A percentile compares a stretch with the other conserved stretches of the same genome.
Evolutionary conservation across 257 asterid species (phyloP).

Genomic region (Solanum bukasovii): DNA sequence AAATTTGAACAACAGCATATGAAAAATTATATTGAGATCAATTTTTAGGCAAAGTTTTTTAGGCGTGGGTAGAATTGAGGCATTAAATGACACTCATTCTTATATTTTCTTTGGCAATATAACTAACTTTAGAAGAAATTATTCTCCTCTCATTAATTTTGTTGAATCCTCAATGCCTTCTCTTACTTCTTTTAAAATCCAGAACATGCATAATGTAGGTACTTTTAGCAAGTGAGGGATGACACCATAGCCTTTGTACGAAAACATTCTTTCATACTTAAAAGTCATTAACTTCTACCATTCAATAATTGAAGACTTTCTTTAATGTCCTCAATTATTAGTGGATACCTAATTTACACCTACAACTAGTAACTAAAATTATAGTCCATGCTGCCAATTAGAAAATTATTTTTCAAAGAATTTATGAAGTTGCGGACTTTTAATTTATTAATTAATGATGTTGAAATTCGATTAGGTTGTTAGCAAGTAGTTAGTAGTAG

Average conservation of each 20-base stretch:
- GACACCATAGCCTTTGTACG: not conserved
- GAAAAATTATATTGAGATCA: not conserved
- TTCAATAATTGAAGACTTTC: not conserved
- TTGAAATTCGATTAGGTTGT: not conserved
- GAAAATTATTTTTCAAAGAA: not conserved
- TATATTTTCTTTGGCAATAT: not conserved
- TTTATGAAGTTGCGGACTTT: not conserved
- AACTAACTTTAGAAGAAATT: not conserved
- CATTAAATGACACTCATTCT: not conserved
- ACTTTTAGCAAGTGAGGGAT: not conserved
- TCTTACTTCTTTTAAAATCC: not conserved
- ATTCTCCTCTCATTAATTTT: not conserved
- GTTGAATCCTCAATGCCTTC: not conserved
- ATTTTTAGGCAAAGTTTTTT: not conserved
- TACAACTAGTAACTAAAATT: not conserved
- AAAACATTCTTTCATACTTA: not conserved
- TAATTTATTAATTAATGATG: not conserved
- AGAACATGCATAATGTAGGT: not conserved
- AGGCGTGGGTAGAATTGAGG: not conserved
- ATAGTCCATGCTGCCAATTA: not conserved
- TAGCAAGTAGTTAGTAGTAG: not conserved
- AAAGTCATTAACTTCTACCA: not conserved
- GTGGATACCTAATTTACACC: not conserved
- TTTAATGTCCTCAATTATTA: not conserved
- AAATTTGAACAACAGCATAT: not conserved